A percentile compares a stretch with the other conserved stretches of the same genome.
Conservation (phyloP, 140 eudicot species). For the Flaveria floridana region DNA sequence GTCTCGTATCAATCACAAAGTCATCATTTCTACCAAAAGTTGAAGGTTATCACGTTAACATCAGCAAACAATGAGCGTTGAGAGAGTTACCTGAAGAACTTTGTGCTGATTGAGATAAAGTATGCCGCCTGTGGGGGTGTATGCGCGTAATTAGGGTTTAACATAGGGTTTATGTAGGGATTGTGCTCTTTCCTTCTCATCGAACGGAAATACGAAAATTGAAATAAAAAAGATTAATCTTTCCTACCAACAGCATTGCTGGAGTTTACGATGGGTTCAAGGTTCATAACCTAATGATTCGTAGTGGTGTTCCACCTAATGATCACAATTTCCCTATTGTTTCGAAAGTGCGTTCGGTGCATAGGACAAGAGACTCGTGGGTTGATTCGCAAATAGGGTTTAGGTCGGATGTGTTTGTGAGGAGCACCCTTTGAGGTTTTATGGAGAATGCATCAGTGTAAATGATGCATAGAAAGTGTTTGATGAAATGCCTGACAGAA, state of each 20-base stretch:
- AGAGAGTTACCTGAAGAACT: conserved; percentile 18
- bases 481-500: conserved; percentile 64
- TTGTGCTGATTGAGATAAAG: too few species aligned
- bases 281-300: conserved; percentile 49
- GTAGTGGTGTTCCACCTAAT: conserved; percentile 42
- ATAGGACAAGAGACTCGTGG: conserved; percentile 68
- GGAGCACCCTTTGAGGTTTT: conserved; percentile 62
- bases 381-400: conserved; percentile 49
- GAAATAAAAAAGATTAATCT: too few species aligned
- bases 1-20: too few species aligned
- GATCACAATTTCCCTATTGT: conserved; percentile 69
- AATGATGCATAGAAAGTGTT: conserved; percentile 48
- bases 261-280: conserved; percentile 34
- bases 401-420: conserved; percentile 48
- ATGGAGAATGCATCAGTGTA: conserved; percentile 46
- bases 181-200: too few species aligned
- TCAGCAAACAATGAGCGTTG: background rate
- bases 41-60: background rate
- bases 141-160: too few species aligned
- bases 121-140: too few species aligned
- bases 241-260: conserved; percentile 17
- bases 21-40: background rate
- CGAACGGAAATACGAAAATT: too few species aligned
- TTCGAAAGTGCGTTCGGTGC: conserved; percentile 49
- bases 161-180: too few species aligned